Evolutionary conservation across 129 eudicot species (phyloP).

Genomic region (Artemisia annua): DNA sequence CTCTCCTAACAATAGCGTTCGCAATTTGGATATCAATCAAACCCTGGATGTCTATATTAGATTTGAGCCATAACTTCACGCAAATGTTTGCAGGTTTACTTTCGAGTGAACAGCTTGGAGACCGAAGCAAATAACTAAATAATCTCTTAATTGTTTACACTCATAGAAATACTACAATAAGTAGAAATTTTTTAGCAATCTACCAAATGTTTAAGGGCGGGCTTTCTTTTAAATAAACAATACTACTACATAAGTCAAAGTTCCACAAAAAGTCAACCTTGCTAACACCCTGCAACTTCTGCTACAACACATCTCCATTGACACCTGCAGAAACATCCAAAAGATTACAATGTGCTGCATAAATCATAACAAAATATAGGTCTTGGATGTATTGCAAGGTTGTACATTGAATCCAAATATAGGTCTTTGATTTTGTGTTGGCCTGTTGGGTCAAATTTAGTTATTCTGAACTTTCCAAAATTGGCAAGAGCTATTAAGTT

Average conservation of each 20-base stretch:
- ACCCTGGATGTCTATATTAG: too few relatives aligned
- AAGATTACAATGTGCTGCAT: not conserved
- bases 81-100: not conserved
- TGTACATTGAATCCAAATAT: not conserved
- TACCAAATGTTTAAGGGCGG: slow-evolving; percentile 13
- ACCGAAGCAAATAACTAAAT: not conserved
- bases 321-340: slow-evolving; percentile 22
- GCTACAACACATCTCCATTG: slow-evolving; percentile 19
- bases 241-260: slow-evolving; percentile 22
- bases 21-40: too few relatives aligned
- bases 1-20: too few relatives aligned
- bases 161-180: not conserved
- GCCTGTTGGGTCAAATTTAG: not conserved
- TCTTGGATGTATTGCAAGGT: too few relatives aligned
- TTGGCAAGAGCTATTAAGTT: not conserved
- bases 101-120: not conserved
- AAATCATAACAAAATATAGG: not conserved
- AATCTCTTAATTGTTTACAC: not conserved
- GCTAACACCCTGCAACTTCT: slow-evolving; percentile 19
- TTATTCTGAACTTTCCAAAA: not conserved
- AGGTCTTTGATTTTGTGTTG: slow-evolving; percentile 19
- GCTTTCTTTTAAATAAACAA: slow-evolving; percentile 3
- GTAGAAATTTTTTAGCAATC: not conserved
- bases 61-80: too few relatives aligned
- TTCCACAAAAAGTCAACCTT: slow-evolving; percentile 3